Evolutionary conservation across 1,139 yeast species (phyloP).

Genomic region (Kodamaea arcana): DNA sequence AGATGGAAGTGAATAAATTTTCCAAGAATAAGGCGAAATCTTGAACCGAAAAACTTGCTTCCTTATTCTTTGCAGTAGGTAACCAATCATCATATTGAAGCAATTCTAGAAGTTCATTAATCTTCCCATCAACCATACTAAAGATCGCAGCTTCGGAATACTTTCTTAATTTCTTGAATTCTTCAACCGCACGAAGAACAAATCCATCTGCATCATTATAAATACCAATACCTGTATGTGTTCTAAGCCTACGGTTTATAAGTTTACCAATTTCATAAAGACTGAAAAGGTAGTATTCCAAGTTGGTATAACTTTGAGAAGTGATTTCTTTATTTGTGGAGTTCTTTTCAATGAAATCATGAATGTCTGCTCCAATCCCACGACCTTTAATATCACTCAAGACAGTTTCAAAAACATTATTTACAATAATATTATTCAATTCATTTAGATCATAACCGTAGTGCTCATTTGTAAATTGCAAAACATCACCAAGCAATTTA

Average conservation of each 20-base stretch:
- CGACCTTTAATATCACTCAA: constrained; percentile 42
- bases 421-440: constrained; percentile 46
- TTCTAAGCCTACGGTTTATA: constrained; percentile 37
- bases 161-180: constrained; percentile 61
- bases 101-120: constrained; percentile 75
- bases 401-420: constrained; percentile 64
- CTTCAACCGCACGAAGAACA: constrained; percentile 38
- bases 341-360: constrained; percentile 53
- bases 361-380: constrained; percentile 65
- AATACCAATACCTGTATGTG: constrained; percentile 54
- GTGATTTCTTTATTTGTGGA: constrained; percentile 83
- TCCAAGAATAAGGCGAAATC: constrained; percentile 88
- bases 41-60: constrained; percentile 71
- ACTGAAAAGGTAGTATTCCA: constrained; percentile 76
- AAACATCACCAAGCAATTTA: constrained; percentile 58
- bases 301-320: constrained; percentile 81
- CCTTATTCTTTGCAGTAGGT: constrained; percentile 41
- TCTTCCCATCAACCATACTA: constrained; percentile 72
- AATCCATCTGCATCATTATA: constrained; percentile 35
- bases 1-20: constrained; percentile 82
- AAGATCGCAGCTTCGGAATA: constrained; percentile 80
- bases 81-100: constrained; percentile 83
- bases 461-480: constrained; percentile 61
- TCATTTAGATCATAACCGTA: constrained; percentile 49
- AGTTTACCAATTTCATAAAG: constrained; percentile 52